Percentiles rank a stretch among this genome's conserved stretches.
Conservation (phyloP, 139 green algal genomes). For the Coccomyxa sp. region DNA sequence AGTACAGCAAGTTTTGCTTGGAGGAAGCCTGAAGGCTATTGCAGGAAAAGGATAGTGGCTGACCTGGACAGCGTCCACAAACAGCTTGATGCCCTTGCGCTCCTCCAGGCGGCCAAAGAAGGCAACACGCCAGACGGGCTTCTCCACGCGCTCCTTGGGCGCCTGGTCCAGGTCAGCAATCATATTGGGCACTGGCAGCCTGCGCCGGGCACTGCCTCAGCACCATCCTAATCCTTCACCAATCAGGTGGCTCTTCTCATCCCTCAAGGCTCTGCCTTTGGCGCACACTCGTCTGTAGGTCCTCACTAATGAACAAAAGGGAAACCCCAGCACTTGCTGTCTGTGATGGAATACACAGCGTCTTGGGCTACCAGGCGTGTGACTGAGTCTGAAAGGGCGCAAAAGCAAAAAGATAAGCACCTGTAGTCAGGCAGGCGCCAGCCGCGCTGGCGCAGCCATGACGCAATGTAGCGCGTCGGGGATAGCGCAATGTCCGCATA, state of each 20-base stretch:
- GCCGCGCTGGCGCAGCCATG: conserved; percentile 12
- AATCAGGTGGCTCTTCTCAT: no score
- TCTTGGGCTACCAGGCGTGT: background rate
- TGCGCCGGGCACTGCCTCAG: no score
- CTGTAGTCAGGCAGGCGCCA: conserved; percentile 4
- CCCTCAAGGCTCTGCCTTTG: no score
- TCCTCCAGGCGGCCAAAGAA: conserved; percentile 22
- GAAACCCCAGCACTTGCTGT: no score
- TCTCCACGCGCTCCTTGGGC: background rate
- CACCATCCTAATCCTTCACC: no score
- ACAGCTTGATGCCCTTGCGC: conserved; percentile 23
- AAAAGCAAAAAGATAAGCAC: background rate
- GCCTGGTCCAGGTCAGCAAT: conserved; percentile 6
- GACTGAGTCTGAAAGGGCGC: no score
- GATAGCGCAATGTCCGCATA: conserved; percentile 7
- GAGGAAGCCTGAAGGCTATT: no score
- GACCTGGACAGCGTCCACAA: conserved; percentile 7
- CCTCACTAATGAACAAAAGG: no score
- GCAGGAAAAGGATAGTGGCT: no score
- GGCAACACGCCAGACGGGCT: conserved; percentile 11
- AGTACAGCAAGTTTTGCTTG: no score
- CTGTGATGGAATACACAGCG: no score
- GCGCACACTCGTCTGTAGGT: no score
- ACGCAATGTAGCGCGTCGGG: conserved; percentile 12
- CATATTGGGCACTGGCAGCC: conserved; percentile 6